These are phyloP conservation scores for Ammopiptanthus mongolicus DNA, from an alignment of 306 rosid genomes.

Conservation along the genomic window DNA sequence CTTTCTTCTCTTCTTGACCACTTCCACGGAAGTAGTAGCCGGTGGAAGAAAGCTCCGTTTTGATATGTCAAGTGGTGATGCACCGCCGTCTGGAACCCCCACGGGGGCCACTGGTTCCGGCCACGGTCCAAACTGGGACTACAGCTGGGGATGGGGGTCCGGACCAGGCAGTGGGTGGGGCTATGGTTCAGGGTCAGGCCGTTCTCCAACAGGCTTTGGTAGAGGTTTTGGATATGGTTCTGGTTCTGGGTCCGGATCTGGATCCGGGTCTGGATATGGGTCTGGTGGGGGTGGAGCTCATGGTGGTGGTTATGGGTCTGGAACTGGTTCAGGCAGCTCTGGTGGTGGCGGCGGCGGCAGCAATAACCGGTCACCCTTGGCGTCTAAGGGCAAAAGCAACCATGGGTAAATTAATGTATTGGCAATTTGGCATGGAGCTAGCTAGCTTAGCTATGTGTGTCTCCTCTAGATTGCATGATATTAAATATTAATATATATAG, in stretches of 20 bases:
- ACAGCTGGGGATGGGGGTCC: slow-evolving; percentile 87
- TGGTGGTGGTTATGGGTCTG: slow-evolving; percentile 56
- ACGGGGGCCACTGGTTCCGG: slow-evolving; percentile 59
- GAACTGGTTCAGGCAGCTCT: slow-evolving; percentile 43
- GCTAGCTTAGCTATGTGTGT: not conserved
- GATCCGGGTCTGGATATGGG: slow-evolving; percentile 60
- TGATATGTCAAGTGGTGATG: slow-evolving; percentile 25
- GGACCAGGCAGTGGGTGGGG: slow-evolving; percentile 71
- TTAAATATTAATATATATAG: not conserved
- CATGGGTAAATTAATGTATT: slow-evolving; percentile 26
- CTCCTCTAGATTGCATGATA: not conserved
- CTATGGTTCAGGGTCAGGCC: slow-evolving; percentile 74
- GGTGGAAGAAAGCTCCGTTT: slow-evolving; percentile 21
- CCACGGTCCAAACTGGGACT: slow-evolving; percentile 71
- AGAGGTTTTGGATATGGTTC: slow-evolving; percentile 58
- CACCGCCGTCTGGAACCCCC: slow-evolving; percentile 36
- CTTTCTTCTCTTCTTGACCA: slow-evolving; percentile 32
- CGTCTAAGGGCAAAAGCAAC: slow-evolving; percentile 19
- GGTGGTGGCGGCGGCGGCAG: slow-evolving; percentile 31
- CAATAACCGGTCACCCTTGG: slow-evolving; percentile 7
- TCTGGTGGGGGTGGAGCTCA: slow-evolving; percentile 46
- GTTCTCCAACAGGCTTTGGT: slow-evolving; percentile 51
- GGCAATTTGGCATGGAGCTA: not conserved
- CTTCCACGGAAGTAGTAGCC: not conserved
- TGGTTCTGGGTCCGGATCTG: slow-evolving; percentile 59